A percentile compares a stretch with the other conserved stretches of the same genome.
phyloP scores from a whole-genome alignment of 2,329 filamentous ascomycete genomes.

The Aphanoascus verrucosus region DNA sequence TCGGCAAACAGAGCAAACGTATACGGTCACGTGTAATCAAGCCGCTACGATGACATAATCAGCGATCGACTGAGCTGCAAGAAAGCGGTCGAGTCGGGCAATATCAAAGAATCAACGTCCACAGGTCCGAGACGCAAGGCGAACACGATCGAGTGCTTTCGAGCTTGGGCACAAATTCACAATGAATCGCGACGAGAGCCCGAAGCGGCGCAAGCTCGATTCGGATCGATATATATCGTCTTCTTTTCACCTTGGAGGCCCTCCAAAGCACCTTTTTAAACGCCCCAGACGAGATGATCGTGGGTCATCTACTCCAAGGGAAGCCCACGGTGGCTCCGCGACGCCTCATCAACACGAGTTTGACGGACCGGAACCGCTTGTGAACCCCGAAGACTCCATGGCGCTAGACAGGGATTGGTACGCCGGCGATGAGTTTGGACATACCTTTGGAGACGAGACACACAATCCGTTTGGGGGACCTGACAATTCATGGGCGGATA shows the following conservation, averaged over 20 bases:
- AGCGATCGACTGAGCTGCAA: too few species aligned
- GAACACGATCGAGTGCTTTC: background rate
- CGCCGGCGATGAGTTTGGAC: constrained; percentile 70
- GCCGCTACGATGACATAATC: too few species aligned
- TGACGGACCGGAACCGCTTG: constrained; percentile 51
- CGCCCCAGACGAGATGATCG: constrained; percentile 11
- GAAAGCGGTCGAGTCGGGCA: too few species aligned
- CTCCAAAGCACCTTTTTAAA: constrained; percentile 20
- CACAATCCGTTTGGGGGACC: constrained; percentile 82
- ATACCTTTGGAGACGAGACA: constrained; percentile 80
- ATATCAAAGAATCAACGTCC: too few species aligned
- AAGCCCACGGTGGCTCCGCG: constrained; percentile 22
- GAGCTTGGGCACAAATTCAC: background rate
- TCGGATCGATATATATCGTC: constrained; percentile 49
- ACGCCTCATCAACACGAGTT: constrained; percentile 45
- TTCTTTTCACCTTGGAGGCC: constrained; percentile 35
- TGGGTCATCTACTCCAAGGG: constrained; percentile 24
- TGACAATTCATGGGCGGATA: constrained; percentile 61
- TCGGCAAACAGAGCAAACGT: too few species aligned
- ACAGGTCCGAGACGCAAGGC: background rate
- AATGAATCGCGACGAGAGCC: constrained; percentile 41
- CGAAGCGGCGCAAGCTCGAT: constrained; percentile 58
- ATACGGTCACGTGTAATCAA: too few species aligned
- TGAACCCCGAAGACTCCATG: constrained; percentile 57
- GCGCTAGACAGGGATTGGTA: constrained; percentile 91